phyloP scores from a whole-genome alignment of 805 yeast species.

The Starmerella apis region DNA sequence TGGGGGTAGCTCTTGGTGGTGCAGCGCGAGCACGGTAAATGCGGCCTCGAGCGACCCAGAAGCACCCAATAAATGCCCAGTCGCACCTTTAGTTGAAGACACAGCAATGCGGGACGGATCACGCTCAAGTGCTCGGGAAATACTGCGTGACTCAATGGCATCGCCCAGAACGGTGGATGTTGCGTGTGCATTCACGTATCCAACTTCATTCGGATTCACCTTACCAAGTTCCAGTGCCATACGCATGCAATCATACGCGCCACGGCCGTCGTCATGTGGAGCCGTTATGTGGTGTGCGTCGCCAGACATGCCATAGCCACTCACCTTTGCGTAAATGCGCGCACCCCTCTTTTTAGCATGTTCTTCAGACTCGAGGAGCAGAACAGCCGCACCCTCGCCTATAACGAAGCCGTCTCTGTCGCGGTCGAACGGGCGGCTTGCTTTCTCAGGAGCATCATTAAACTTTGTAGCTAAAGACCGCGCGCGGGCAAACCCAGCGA shows the following conservation, averaged over 20 bases:
- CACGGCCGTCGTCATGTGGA: slow-evolving; percentile 71
- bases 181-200: slow-evolving; percentile 91
- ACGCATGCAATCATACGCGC: slow-evolving; percentile 74
- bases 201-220: slow-evolving; percentile 42
- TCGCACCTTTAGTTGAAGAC: slow-evolving; percentile 83
- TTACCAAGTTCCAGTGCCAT: slow-evolving; percentile 52
- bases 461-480: slow-evolving; percentile 59
- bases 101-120: slow-evolving; percentile 25
- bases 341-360: slow-evolving; percentile 62
- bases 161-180: slow-evolving; percentile 89
- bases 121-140: slow-evolving; percentile 38
- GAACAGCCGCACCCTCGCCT: slow-evolving; percentile 83
- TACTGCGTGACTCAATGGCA: slow-evolving; percentile 72
- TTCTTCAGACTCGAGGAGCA: slow-evolving; percentile 64
- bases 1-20: slow-evolving; percentile 56
- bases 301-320: slow-evolving; percentile 83
- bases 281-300: slow-evolving; percentile 93
- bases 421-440: slow-evolving; percentile 81
- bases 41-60: slow-evolving; percentile 92
- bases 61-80: slow-evolving; percentile 91
- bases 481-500: slow-evolving; percentile 87
- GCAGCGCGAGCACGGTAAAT: slow-evolving; percentile 59
- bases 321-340: slow-evolving; percentile 65
- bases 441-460: slow-evolving; percentile 50
- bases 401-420: slow-evolving; percentile 77